phyloP scores from a whole-genome alignment of 2,329 filamentous ascomycete species.

The Aspergillus ibericus region DNA sequence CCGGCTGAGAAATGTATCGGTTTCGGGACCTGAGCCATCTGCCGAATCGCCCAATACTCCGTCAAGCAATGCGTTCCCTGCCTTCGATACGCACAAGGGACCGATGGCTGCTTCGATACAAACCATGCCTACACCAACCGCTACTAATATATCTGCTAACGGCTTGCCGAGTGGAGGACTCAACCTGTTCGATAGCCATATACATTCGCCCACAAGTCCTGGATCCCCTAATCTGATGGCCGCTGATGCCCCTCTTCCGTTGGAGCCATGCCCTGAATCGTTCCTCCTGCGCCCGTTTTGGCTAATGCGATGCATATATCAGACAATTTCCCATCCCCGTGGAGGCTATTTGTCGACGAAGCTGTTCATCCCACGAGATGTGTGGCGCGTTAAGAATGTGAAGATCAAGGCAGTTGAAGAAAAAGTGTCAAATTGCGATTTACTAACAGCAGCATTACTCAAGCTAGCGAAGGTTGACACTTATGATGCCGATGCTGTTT shows the following conservation, averaged over 20 bases:
- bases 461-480: slow-evolving; percentile 84
- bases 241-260: slow-evolving; percentile 67
- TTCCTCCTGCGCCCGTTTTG: slow-evolving; percentile 92
- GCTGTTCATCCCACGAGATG: slow-evolving; percentile 87
- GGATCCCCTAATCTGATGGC: slow-evolving; percentile 65
- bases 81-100: slow-evolving; percentile 47
- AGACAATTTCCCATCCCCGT: slow-evolving; percentile 85
- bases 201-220: slow-evolving; percentile 66
- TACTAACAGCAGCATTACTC: slow-evolving; percentile 81
- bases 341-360: slow-evolving; percentile 91
- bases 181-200: slow-evolving; percentile 79
- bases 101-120: slow-evolving; percentile 57
- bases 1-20: slow-evolving; percentile 72
- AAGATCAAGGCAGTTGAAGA: slow-evolving; percentile 91
- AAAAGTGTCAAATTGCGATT: slow-evolving; percentile 88
- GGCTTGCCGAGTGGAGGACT: slow-evolving; percentile 65
- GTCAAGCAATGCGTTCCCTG: slow-evolving; percentile 65
- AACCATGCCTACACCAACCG: slow-evolving; percentile 66
- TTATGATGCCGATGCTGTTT: slow-evolving; percentile 83
- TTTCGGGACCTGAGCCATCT: slow-evolving; percentile 59
- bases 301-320: slow-evolving; percentile 92
- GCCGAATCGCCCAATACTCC: slow-evolving; percentile 75
- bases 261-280: slow-evolving; percentile 90
- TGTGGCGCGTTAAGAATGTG: slow-evolving; percentile 91
- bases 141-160: slow-evolving; percentile 58